phyloP scores from a whole-genome alignment of 208 protist species.

The Acanthamoeba triangularis region DNA sequence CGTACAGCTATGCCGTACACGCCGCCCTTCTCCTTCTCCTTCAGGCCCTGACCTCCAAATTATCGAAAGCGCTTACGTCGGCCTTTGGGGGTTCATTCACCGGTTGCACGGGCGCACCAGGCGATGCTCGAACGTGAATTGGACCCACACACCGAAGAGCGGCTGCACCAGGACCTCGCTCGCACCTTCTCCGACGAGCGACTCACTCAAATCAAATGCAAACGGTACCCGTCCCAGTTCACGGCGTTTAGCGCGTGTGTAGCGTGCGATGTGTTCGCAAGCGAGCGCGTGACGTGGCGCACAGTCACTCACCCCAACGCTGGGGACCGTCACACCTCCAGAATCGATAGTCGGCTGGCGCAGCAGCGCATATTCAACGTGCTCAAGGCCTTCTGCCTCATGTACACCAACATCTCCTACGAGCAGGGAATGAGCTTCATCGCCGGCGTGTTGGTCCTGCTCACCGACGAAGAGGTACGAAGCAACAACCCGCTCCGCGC shows the following conservation, averaged over 20 bases:
- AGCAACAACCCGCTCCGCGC: neutral
- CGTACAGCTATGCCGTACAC: conserved; percentile 10
- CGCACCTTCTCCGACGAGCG: conserved; percentile 61
- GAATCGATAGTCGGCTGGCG: neutral
- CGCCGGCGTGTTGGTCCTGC: neutral
- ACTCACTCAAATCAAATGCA: conserved; percentile 28
- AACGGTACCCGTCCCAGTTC: neutral
- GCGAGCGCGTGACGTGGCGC: neutral
- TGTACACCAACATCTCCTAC: conserved; percentile 59
- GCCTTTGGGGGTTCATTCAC: too few species aligned
- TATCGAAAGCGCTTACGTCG: neutral
- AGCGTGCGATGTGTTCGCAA: neutral
- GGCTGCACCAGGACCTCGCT: conserved; percentile 45
- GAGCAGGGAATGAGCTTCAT: conserved; percentile 71
- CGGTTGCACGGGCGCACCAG: neutral
- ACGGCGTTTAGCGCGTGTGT: too few species aligned
- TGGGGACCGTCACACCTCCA: neutral
- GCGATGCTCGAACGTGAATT: neutral
- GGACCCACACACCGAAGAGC: conserved; percentile 15
- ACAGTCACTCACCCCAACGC: neutral
- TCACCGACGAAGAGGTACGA: conserved; percentile 62
- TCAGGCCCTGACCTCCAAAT: neutral
- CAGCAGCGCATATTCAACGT: conserved; percentile 67
- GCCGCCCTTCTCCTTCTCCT: neutral
- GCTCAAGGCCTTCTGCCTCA: conserved; percentile 67